Evolutionary conservation across 2,329 filamentous ascomycete species (phyloP), one percentile per base, ranked within the genome.

Genomic region (Aureobasidium namibiae): DNA sequence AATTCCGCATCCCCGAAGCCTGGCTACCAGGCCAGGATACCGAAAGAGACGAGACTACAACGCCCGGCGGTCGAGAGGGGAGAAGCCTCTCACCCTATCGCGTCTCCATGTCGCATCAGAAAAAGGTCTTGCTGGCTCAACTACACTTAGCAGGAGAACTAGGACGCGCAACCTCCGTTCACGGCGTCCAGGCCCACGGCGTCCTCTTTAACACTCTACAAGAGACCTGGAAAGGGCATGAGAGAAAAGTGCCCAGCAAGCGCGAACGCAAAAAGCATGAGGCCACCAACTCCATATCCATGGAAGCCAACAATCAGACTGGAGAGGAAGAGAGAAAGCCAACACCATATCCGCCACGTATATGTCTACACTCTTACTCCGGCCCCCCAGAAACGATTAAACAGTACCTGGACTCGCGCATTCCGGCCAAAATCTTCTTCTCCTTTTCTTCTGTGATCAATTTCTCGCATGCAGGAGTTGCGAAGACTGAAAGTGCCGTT

Each of bases 351-450:
- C 92, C 94, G 4, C 91, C 92, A 0, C 79, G 92, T 9, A 87
- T 97, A 69, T 99, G 94, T 69, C 82, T 99, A 61, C 94, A 99
- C 73, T 96, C 92, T 0, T 99, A 91, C 73, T 95, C 89, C 49
- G 92, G 90, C 0, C 82, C 87, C 6, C 78, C 83, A 11, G 86
- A 94, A 60, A 81, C 86, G 33, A 75, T 96, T 38, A 86, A 82
- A 64, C 90, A 91, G 70, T 97, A 96, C 67, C 75, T 90, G 49
- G 80, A 88, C 63, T 82, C 83, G 1, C 78, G 81, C 1, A 83
- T 94, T 9, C 92, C 92, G 0, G 84, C 85, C 0, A 79, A 84
- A 16, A 80, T 97, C 21, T 99, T 86, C 73, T 92, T 95, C 66
- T 96, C 91, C 1, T 95, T 97, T 69, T 96, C 91, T 1, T 80